A percentile compares a stretch with the other conserved stretches of the same genome.
Evolutionary conservation across 116 monocot species (phyloP).

Genomic region (Zostera marina): DNA sequence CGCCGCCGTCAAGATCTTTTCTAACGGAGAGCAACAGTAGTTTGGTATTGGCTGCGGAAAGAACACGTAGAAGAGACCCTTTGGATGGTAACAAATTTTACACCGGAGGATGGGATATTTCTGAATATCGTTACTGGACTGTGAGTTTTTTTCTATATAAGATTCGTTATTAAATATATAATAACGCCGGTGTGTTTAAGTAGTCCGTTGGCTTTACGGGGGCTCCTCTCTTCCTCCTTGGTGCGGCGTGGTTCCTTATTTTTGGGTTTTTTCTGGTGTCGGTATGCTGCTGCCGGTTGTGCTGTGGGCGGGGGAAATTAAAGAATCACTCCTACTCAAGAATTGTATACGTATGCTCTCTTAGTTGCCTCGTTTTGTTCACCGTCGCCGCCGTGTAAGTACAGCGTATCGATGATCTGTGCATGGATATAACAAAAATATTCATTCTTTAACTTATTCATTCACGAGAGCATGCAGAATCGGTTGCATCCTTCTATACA

Average conservation of each 20-base stretch:
- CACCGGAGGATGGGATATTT: constrained; percentile 83
- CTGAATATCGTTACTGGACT: constrained; percentile 62
- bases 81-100: constrained; percentile 31
- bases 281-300: constrained; percentile 30
- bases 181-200: no score
- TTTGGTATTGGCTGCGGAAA: constrained; percentile 43
- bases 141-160: no score
- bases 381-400: constrained; percentile 47
- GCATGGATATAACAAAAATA: no score
- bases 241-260: constrained; percentile 33
- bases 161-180: no score
- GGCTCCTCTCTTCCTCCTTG: constrained; percentile 28
- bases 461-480: constrained; percentile 14
- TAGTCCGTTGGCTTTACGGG: constrained; percentile 62
- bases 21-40: constrained; percentile 13
- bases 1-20: not conserved
- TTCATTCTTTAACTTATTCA: no score
- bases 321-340: constrained; percentile 49
- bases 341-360: constrained; percentile 25
- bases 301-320: constrained; percentile 38
- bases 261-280: constrained; percentile 40
- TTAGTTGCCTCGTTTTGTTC: constrained; percentile 38
- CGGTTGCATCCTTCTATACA: constrained; percentile 55
- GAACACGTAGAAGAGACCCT: constrained; percentile 59
- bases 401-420: not conserved